These are phyloP conservation scores for Dactylorhiza incarnata DNA, from an alignment of 106 monocot genomes.

Conservation along the genomic window DNA sequence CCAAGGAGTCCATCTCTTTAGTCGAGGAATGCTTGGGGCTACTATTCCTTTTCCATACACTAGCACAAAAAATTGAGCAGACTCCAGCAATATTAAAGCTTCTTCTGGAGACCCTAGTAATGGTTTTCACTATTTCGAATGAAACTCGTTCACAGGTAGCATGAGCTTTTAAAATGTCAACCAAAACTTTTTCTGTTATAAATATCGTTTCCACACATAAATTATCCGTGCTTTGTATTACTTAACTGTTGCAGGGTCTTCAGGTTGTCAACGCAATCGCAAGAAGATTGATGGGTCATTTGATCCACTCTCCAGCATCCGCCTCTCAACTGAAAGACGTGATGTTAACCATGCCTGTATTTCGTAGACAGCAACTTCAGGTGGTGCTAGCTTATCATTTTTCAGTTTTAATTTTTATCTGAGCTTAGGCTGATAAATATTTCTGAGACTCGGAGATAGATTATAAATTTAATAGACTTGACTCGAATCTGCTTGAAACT, in stretches of 20 bases:
- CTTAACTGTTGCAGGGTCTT: slow-evolving; percentile 36
- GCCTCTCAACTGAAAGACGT: slow-evolving; percentile 64
- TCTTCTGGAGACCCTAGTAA: slow-evolving; percentile 66
- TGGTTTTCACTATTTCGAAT: slow-evolving; percentile 44
- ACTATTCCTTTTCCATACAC: slow-evolving; percentile 60
- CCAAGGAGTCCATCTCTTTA: slow-evolving; percentile 38
- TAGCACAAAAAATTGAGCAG: slow-evolving; percentile 46
- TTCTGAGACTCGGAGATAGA: background rate
- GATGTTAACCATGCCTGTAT: slow-evolving; percentile 59
- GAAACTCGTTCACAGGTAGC: slow-evolving; percentile 50
- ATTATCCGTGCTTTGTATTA: background rate
- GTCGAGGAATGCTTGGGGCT: slow-evolving; percentile 72
- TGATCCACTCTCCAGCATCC: slow-evolving; percentile 68
- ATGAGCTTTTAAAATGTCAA: background rate
- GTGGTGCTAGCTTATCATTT: slow-evolving; percentile 14
- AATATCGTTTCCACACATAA: background rate
- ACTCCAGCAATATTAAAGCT: slow-evolving; percentile 27
- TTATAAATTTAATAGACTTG: too few species aligned
- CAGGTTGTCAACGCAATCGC: slow-evolving; percentile 47
- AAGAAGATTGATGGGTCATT: slow-evolving; percentile 66
- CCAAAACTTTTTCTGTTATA: background rate
- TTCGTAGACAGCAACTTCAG: slow-evolving; percentile 67
- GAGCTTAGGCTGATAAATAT: background rate
- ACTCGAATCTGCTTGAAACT: too few species aligned
- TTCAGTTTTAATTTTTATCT: background rate